Percentiles rank a stretch among this genome's conserved stretches.
These are phyloP conservation scores for Penicillium lividum DNA, from an alignment of 495 filamentous ascomycete species.

Conservation along the genomic window DNA sequence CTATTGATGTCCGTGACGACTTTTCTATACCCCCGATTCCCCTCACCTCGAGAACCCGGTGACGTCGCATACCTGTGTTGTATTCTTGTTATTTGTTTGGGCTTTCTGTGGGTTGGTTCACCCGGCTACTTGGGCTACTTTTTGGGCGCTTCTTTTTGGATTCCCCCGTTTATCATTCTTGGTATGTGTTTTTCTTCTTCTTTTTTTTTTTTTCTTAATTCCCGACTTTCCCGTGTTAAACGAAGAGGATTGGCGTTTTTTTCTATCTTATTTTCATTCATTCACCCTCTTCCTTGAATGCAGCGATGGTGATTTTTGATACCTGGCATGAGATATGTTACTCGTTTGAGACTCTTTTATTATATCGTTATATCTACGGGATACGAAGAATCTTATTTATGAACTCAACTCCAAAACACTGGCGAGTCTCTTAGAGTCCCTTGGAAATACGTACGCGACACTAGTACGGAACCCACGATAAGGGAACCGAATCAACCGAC, in stretches of 20 bases:
- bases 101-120: slow-evolving; percentile 7
- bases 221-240: slow-evolving; percentile 16
- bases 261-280: neutral
- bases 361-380: no score
- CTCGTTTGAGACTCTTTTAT: no score
- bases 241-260: slow-evolving; percentile 35
- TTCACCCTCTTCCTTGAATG: slow-evolving; percentile 16
- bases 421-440: no score
- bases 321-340: no score
- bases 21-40: slow-evolving; percentile 21
- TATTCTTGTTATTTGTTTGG: slow-evolving; percentile 7
- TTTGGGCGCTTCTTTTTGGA: slow-evolving; percentile 14
- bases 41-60: slow-evolving; percentile 12
- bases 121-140: slow-evolving; percentile 7
- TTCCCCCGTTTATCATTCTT: slow-evolving; percentile 10
- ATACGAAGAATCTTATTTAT: no score
- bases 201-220: slow-evolving; percentile 18
- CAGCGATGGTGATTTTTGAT: no score
- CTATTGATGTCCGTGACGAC: slow-evolving; percentile 35
- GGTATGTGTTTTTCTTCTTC: slow-evolving; percentile 14
- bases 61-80: slow-evolving; percentile 9
- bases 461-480: no score
- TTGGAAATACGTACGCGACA: no score
- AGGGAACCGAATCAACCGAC: no score
- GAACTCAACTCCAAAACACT: no score